Evolutionary conservation across 2,329 filamentous ascomycete genomes (phyloP).

Genomic region (Trichothecium roseum): DNA sequence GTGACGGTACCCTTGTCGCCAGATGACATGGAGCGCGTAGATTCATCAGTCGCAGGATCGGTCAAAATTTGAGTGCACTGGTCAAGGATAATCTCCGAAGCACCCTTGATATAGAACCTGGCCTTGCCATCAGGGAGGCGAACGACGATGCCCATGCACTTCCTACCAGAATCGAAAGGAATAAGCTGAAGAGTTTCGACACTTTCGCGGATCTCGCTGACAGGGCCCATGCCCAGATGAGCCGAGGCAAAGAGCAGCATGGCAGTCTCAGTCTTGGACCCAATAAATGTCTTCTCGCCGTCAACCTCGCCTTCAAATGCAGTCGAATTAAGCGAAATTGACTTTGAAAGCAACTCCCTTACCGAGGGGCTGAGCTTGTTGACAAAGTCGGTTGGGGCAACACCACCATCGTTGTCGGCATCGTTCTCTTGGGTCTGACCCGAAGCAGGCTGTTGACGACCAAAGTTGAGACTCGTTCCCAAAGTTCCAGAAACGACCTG

Average conservation of each 20-base stretch:
- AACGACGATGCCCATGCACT: constrained; percentile 57
- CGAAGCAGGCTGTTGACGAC: constrained; percentile 20
- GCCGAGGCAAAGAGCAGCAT: constrained; percentile 59
- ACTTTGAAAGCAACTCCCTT: constrained; percentile 46
- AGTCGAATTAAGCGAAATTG: constrained; percentile 58
- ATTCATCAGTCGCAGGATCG: constrained; percentile 34
- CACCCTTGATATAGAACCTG: constrained; percentile 52
- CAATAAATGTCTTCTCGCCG: constrained; percentile 56
- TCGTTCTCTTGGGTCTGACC: constrained; percentile 4
- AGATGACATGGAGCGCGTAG: constrained; percentile 30
- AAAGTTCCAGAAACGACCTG: constrained; percentile 52
- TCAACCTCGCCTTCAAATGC: constrained; percentile 68
- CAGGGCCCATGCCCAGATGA: constrained; percentile 55
- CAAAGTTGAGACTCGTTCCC: constrained; percentile 45
- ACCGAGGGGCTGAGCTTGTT: constrained; percentile 33
- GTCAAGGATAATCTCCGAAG: constrained; percentile 51
- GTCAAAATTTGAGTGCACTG: constrained; percentile 43
- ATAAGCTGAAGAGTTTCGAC: constrained; percentile 53
- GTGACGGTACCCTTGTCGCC: constrained; percentile 45
- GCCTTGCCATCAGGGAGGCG: constrained; percentile 39
- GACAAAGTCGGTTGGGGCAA: constrained; percentile 27
- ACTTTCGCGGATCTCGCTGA: constrained; percentile 54
- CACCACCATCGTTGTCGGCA: background rate
- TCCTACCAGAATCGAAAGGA: constrained; percentile 66
- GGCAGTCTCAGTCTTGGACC: constrained; percentile 70